Conservation (phyloP, 495 filamentous ascomycete species). For the Aspergillus nanangensis region DNA sequence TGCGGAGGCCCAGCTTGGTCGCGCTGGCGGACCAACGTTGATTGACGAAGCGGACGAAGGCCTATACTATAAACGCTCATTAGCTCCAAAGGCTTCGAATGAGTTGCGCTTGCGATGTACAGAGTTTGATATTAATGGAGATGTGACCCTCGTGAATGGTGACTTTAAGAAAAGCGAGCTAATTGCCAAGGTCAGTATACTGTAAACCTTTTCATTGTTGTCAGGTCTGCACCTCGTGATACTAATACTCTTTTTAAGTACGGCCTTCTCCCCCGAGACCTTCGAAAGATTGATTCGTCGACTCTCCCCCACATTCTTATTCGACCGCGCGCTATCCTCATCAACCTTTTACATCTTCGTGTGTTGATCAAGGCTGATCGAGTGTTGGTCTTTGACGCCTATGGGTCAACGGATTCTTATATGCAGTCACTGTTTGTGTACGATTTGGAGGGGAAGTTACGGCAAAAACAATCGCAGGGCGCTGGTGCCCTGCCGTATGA, state of each 20-base stretch:
- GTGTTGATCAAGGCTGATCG: conserved; percentile 92
- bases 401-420: conserved; percentile 90
- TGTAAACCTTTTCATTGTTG: no score
- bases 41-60: conserved; percentile 36
- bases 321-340: conserved; percentile 86
- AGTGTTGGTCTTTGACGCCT: conserved; percentile 92
- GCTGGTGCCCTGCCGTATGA: conserved; percentile 58
- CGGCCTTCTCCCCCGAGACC: conserved; percentile 88
- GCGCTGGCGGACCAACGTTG: conserved; percentile 18
- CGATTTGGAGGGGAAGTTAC: conserved; percentile 66
- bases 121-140: conserved; percentile 89
- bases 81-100: conserved; percentile 68
- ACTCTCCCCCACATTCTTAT: conserved; percentile 96
- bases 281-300: conserved; percentile 97
- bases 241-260: no score
- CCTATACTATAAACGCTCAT: conserved; percentile 52
- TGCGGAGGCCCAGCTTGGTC: conserved; percentile 19
- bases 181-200: conserved; percentile 76
- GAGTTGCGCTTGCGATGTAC: conserved; percentile 86
- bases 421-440: conserved; percentile 97
- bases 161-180: conserved; percentile 97
- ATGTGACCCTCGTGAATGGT: conserved; percentile 89
- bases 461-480: conserved; percentile 46
- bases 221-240: no score
- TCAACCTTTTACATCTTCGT: conserved; percentile 90